Conservation (phyloP, 257 asterid species). For the Verbena officinalis region DNA sequence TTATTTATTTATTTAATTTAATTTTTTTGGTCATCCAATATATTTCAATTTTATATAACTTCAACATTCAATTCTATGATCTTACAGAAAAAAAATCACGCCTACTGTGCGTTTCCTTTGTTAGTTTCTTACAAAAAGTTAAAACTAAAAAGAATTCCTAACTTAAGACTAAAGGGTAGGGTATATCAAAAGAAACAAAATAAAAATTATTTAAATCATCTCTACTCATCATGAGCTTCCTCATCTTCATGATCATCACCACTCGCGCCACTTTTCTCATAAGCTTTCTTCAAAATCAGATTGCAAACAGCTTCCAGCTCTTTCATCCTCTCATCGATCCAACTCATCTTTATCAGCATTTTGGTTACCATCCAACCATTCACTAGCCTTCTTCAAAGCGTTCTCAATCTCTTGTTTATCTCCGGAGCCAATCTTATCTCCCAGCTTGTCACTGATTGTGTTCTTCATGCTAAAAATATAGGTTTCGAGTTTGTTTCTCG, state of each 20-base stretch:
- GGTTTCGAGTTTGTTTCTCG: slow-evolving; percentile 49
- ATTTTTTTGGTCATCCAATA: too few species aligned
- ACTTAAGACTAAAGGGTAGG: too few species aligned
- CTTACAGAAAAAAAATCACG: too few species aligned
- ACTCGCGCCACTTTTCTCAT: background rate
- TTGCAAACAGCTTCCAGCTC: slow-evolving; percentile 55
- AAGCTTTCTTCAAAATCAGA: slow-evolving; percentile 37
- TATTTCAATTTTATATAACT: too few species aligned
- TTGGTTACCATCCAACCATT: slow-evolving; percentile 54
- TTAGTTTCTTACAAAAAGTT: too few species aligned
- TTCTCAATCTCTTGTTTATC: slow-evolving; percentile 49
- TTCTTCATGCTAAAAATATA: slow-evolving; percentile 52
- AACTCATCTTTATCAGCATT: slow-evolving; percentile 50
- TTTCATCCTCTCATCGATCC: slow-evolving; percentile 49
- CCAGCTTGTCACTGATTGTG: slow-evolving; percentile 52
- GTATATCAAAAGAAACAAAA: background rate
- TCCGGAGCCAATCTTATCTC: slow-evolving; percentile 39
- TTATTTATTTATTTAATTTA: too few species aligned
- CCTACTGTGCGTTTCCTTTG: too few species aligned
- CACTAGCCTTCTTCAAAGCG: slow-evolving; percentile 47
- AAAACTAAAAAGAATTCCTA: background rate
- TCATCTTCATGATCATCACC: slow-evolving; percentile 11
- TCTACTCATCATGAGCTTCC: slow-evolving; percentile 11
- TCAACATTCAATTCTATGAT: too few species aligned
- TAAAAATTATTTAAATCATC: too few species aligned